Percentiles rank a stretch among this genome's conserved stretches.
phyloP scores from a whole-genome alignment of 148 eudicot species.

The Dianthus caryophyllus region DNA sequence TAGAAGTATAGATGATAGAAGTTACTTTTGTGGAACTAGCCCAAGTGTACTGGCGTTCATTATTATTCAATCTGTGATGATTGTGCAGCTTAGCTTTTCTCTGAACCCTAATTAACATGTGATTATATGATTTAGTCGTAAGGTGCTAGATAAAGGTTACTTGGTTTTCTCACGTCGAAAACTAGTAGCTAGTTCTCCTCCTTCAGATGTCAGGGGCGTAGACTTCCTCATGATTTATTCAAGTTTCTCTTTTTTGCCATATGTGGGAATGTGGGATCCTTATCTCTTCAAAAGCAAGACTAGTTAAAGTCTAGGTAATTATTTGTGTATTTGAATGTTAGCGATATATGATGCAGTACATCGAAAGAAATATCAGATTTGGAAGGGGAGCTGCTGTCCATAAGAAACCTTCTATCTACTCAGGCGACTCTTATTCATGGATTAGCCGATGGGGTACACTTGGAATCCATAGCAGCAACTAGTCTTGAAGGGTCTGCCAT shows the following conservation, averaged over 20 bases:
- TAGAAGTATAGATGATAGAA: neutral
- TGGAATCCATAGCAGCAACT: conserved; percentile 51
- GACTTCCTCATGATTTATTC: neutral
- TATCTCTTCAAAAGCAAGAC: neutral
- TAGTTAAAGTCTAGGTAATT: neutral
- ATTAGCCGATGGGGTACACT: conserved; percentile 84
- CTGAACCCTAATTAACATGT: neutral
- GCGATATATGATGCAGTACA: conserved; percentile 45
- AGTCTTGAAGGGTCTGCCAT: conserved; percentile 41
- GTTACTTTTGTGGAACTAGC: neutral
- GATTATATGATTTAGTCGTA: neutral
- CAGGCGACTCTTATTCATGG: conserved; percentile 89
- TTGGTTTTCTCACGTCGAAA: neutral
- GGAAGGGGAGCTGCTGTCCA: conserved; percentile 95
- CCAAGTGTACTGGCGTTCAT: neutral
- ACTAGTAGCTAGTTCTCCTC: too few species aligned
- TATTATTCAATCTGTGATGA: neutral
- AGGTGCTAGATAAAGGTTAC: neutral
- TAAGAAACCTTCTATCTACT: conserved; percentile 87
- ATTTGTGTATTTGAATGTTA: neutral
- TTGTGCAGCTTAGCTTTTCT: neutral
- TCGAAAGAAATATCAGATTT: conserved; percentile 97
- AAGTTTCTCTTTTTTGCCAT: neutral
- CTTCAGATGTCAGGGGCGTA: neutral
- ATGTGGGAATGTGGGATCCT: neutral